Evolutionary conservation across 495 filamentous ascomycete species (phyloP), one percentile per base, ranked within the genome.

Genomic region (Hyaloscypha finlandica): DNA sequence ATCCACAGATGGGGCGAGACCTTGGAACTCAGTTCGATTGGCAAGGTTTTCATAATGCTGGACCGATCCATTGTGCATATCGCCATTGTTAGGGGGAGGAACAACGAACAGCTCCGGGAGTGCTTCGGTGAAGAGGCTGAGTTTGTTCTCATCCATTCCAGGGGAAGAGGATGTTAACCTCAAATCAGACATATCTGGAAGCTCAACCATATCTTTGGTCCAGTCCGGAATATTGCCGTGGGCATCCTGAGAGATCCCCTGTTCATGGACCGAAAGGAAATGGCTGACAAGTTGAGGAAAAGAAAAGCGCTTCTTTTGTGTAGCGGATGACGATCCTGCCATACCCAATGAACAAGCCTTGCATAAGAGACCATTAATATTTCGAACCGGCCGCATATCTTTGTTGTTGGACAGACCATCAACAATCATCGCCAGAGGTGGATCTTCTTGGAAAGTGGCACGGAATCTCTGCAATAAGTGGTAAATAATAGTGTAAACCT

Each of bases 151-250:
- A 72, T 89, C 81, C 82, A 90, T 83, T 58, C 83, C 82, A 42
- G 76, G 74, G 9, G 81, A 74, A 63, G 78, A 71, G 8, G 79
- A 71, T 19, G 90, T 73, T 9, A 77, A 77, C 11, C 77, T 74
- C 51, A 92, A 77, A 9, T 80, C 64, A 14, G 78, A 70, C 20
- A 77, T 63, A 68, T 87, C 84, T 1, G 89, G 87, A 30, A 90
- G 80, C 67, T 89, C 80, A 60, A 93, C 84, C 90, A 93, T 92
- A 64, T 92, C 82, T 54, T 76, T 74, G 59, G 80, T 82, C 90
- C 90, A 93, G 74, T 92, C 84, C 19, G 81, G 74, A 16, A 72
- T 64, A 58, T 73, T 64, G 31, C 64, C 39, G 30, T 66, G 22
- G 45, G 59, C 60, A 72, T 71, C 64, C 70, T 77, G 69, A 73